A percentile compares a stretch with the other conserved stretches of the same genome.
These are phyloP conservation scores for Maudiozyma bulderi DNA, from an alignment of 805 yeast genomes.

Conservation along the genomic window DNA sequence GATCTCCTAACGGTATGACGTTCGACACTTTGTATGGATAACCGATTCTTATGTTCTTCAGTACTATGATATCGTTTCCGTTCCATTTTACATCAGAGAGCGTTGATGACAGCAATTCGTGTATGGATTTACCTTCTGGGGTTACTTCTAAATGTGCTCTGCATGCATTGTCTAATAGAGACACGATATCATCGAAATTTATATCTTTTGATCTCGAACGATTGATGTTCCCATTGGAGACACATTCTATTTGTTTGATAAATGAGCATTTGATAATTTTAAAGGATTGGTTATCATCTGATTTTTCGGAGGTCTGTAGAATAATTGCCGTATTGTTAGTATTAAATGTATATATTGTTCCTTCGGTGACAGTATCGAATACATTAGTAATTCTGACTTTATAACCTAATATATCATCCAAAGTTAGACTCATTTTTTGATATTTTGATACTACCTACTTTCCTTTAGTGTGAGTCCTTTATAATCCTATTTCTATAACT, in stretches of 20 bases:
- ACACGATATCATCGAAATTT: not conserved
- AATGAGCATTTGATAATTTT: conserved; percentile 48
- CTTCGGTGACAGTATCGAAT: conserved; percentile 48
- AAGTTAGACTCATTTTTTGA: conserved; percentile 19
- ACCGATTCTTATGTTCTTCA: conserved; percentile 37
- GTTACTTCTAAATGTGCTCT: conserved; percentile 15
- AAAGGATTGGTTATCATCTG: conserved; percentile 27
- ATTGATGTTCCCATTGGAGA: no score
- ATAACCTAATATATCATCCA: conserved; percentile 25
- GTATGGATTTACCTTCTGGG: conserved; percentile 36
- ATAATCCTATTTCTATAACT: no score
- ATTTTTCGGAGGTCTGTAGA: conserved; percentile 20
- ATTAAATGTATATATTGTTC: conserved; percentile 54
- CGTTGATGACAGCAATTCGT: conserved; percentile 37
- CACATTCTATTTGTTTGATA: conserved; percentile 37
- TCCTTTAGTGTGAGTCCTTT: not conserved
- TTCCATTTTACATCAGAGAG: conserved; percentile 38
- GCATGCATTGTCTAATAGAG: no score
- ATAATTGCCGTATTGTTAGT: conserved; percentile 33
- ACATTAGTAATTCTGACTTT: conserved; percentile 54
- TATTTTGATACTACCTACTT: not conserved
- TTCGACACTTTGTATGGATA: conserved; percentile 35
- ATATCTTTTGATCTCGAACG: conserved; percentile 33
- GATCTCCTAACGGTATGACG: conserved; percentile 11
- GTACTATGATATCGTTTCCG: conserved; percentile 34